Evolutionary conservation across 2,329 filamentous ascomycete genomes (phyloP).

Genomic region (Verticillium klebahnii): DNA sequence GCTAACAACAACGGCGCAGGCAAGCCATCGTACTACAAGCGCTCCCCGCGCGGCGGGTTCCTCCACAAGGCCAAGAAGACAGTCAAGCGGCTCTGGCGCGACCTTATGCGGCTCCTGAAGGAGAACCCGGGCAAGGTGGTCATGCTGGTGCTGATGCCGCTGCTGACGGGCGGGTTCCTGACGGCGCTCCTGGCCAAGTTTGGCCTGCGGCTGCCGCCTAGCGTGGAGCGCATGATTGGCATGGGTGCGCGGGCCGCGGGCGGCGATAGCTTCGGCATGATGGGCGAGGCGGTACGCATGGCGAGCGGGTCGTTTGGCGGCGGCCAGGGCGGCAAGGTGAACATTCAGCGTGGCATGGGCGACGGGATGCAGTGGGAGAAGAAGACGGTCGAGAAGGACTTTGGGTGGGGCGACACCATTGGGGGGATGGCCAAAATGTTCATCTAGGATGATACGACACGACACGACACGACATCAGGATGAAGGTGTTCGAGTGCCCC

Average conservation of each 20-base stretch:
- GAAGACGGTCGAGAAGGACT: constrained; percentile 27
- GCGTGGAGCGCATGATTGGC: constrained; percentile 55
- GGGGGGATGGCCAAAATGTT: constrained; percentile 35
- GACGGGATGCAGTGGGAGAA: constrained; percentile 33
- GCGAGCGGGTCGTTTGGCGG: constrained; percentile 29
- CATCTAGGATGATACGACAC: background rate
- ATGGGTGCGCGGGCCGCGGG: constrained; percentile 44
- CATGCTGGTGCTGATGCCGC: constrained; percentile 78
- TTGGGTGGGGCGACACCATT: constrained; percentile 29
- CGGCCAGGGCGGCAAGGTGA: constrained; percentile 17
- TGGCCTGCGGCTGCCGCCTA: constrained; percentile 69
- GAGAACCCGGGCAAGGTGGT: constrained; percentile 84
- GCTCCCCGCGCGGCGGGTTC: constrained; percentile 77
- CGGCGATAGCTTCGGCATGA: constrained; percentile 43
- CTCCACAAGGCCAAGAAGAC: constrained; percentile 68
- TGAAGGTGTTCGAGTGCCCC: too few relatives aligned
- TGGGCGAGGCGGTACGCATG: constrained; percentile 53
- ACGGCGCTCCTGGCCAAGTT: constrained; percentile 73
- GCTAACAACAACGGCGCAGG: constrained; percentile 21
- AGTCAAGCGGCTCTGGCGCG: constrained; percentile 72
- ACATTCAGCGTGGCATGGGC: constrained; percentile 28
- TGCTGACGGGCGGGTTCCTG: constrained; percentile 79
- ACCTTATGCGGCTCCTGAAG: constrained; percentile 77
- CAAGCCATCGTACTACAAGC: constrained; percentile 67
- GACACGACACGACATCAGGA: too few relatives aligned